A percentile compares a stretch with the other conserved stretches of the same genome.
These are phyloP conservation scores for Pseudopithomyces maydicus DNA, from an alignment of 2,329 filamentous ascomycete genomes.

Conservation along the genomic window DNA sequence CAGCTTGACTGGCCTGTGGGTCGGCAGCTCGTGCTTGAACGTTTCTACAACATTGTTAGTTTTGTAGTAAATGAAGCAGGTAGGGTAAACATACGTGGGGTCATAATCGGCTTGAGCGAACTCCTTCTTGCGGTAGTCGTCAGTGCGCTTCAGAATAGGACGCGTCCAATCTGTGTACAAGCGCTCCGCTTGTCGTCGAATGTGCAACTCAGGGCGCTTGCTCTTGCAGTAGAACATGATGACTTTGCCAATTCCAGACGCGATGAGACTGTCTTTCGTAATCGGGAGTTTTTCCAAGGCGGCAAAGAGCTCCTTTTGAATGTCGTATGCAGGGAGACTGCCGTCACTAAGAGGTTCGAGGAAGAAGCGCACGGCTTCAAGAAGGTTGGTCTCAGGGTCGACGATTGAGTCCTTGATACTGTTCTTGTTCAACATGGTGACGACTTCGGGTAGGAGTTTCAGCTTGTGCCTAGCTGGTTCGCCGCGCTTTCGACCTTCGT, in stretches of 20 bases:
- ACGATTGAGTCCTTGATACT: constrained; percentile 83
- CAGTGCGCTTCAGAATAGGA: constrained; percentile 89
- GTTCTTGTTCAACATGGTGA: constrained; percentile 85
- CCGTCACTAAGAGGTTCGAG: constrained; percentile 94
- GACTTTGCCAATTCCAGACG: constrained; percentile 94
- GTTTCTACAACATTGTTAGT: constrained; percentile 30
- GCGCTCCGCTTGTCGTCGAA: constrained; percentile 92
- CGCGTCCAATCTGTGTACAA: constrained; percentile 95
- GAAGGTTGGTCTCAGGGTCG: constrained; percentile 91
- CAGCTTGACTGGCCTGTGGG: constrained; percentile 41
- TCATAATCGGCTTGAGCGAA: constrained; percentile 65
- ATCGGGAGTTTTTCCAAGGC: constrained; percentile 82
- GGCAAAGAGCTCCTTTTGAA: constrained; percentile 91
- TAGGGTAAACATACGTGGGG: constrained; percentile 51
- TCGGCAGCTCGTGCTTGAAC: constrained; percentile 29
- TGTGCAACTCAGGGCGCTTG: constrained; percentile 82
- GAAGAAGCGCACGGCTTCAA: constrained; percentile 96
- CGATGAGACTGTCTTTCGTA: constrained; percentile 86
- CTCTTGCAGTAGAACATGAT: constrained; percentile 97
- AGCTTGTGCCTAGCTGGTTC: constrained; percentile 90
- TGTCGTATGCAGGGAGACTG: constrained; percentile 92
- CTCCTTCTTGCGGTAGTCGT: constrained; percentile 92
- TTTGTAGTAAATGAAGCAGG: neutral
- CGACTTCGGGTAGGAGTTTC: constrained; percentile 89
- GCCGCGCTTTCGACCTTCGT: constrained; percentile 76